A percentile compares a stretch with the other conserved stretches of the same genome.
phyloP scores from a whole-genome alignment of 257 asterid species.

The Solanum piurae region DNA sequence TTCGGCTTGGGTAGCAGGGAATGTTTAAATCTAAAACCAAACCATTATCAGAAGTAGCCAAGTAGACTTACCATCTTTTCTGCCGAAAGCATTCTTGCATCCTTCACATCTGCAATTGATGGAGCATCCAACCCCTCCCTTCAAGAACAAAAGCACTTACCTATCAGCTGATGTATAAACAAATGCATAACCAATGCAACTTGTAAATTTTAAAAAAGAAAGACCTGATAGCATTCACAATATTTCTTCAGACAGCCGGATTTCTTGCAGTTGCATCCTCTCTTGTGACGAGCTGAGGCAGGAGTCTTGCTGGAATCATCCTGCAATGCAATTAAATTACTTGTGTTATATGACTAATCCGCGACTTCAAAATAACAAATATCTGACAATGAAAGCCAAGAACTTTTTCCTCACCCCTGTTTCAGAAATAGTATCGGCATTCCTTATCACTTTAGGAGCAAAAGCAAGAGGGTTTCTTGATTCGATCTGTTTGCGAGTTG shows the following conservation, averaged over 20 bases:
- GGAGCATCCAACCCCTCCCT: constrained; percentile 99
- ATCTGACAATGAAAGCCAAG: background rate
- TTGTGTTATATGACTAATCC: background rate
- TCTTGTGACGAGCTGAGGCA: constrained; percentile 94
- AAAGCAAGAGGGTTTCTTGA: constrained; percentile 97
- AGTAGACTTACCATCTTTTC: constrained; percentile 66
- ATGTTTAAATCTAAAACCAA: background rate
- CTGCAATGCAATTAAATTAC: constrained; percentile 15
- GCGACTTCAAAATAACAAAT: background rate
- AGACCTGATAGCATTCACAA: constrained; percentile 98
- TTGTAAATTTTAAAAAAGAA: background rate
- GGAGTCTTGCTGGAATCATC: constrained; percentile 84
- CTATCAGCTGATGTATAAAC: constrained; percentile 16
- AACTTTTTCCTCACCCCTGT: constrained; percentile 31
- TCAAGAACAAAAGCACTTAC: constrained; percentile 1
- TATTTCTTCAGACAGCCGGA: constrained; percentile 94
- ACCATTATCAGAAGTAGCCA: background rate
- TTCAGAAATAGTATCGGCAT: constrained; percentile 44
- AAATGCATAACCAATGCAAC: background rate
- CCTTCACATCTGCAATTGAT: constrained; percentile 93
- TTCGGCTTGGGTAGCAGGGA: background rate
- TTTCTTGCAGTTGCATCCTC: constrained; percentile 99
- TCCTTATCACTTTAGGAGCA: constrained; percentile 85
- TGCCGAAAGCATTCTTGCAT: constrained; percentile 80
- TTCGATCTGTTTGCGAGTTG: constrained; percentile 90